Base-by-base conservation (phyloP, 495 filamentous ascomycete species). In the Cercophora sp. region DNA sequence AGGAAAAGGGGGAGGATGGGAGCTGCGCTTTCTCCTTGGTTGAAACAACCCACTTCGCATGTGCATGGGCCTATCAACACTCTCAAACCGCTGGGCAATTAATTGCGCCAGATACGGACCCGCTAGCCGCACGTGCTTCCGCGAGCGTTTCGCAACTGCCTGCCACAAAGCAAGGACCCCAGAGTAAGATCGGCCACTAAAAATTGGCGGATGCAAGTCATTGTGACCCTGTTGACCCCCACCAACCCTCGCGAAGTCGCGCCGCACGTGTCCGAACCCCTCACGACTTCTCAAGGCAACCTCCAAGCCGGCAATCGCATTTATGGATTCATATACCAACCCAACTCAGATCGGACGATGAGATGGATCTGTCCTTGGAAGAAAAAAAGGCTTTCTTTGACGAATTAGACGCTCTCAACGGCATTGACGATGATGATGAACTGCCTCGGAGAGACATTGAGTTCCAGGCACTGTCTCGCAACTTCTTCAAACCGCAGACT, bases 361-460 rank as follows among this genome's bases (percentile, higher is more conserved):
- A 48, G 5, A 64, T 66, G 63, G 42, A 31, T 13, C 51, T 29
- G 11, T 39, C 59, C 8, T 39, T 65, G 9, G 18, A 46, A 8
- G 64, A 65, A 27, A 69, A 69, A 36, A 16, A 49, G 13, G 53
- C 59, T 8, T 67, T 67, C 36, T 68, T 68, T 20, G 44, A 57
- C 6, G 36, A 41, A 13, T 31, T 68, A n/a, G 59, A 66, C 29
- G 55, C 57, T 1, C 55, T 68, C 3, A 55, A 58, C 35, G n/a
- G 39, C 22, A 16, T 52, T 11, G 43, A 41, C 34, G 57, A 58
- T 24, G 61, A 66, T 20, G 58, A 65, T 15, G n/a, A 42, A 2
- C n/a, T 65, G 3, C 49, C 56, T 23, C 25, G 51, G 4, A 39
- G 53, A 15, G 66, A 69, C 16, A 37, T 54, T 36, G 29, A 51